Conservation (phyloP, 129 eudicot genomes). For the Centaurea solstitialis region DNA sequence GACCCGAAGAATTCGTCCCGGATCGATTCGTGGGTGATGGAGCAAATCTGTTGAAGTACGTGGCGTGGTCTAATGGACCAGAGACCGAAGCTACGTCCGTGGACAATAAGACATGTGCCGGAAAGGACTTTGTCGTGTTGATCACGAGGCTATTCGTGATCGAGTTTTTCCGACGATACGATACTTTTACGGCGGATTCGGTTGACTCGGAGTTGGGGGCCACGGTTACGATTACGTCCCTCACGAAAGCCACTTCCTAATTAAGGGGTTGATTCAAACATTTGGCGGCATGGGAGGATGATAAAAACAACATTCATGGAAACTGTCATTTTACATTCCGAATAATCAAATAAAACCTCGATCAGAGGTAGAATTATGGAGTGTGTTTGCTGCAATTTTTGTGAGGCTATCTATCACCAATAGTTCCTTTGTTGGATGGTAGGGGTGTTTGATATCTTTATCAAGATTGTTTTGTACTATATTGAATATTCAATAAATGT, state of each 20-base stretch:
- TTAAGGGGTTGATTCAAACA: too few species aligned
- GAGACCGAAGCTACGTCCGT: conserved; percentile 47
- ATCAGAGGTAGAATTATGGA: background rate
- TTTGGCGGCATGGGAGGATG: too few species aligned
- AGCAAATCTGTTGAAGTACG: conserved; percentile 47
- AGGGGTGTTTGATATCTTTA: background rate
- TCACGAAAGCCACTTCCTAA: conserved; percentile 13
- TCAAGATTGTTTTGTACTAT: background rate
- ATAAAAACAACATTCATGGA: too few species aligned
- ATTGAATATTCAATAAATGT: background rate
- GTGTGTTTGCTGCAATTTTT: background rate
- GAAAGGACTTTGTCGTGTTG: conserved; percentile 64
- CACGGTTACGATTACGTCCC: conserved; percentile 47
- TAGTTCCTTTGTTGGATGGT: background rate
- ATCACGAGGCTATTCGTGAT: conserved; percentile 51
- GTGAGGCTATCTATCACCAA: background rate
- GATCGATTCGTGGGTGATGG: conserved; percentile 66
- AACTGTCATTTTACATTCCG: too few species aligned
- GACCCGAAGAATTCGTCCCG: conserved; percentile 59
- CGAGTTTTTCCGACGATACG: conserved; percentile 58
- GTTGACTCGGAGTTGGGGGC: conserved; percentile 44
- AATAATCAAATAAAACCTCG: background rate
- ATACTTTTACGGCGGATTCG: conserved; percentile 56
- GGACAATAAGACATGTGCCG: conserved; percentile 61
- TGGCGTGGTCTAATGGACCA: conserved; percentile 68